Base-by-base conservation (phyloP, 139 green algal genomes). In the Chlamydomonas sphaeroides region DNA sequence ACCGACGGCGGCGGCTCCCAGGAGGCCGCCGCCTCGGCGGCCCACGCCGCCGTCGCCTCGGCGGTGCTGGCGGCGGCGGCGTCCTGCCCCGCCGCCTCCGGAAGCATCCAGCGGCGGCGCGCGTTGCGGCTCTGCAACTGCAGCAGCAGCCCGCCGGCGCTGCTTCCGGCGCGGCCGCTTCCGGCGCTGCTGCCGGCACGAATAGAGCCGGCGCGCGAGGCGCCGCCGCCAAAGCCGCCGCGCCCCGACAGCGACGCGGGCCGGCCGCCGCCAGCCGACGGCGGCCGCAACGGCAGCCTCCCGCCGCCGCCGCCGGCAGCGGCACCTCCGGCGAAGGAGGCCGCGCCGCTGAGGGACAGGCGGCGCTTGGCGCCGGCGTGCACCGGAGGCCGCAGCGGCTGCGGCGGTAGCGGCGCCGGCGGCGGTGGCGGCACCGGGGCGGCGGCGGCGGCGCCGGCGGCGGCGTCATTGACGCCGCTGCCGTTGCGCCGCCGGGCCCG, bases 91-190 rank as follows among this genome's bases (percentile, higher is more conserved):
- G n/a, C 20, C 1, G 10, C 32, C 69, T 33, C 66, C 2, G 42
- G 41, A 8, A 56, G 68, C 5, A 38, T 32, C 75, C 75, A 82
- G 42, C 75, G 75, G 11, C 75, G 59, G n/a, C 75, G 41, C 32
- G 75, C 56, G 15, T 49, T 26, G 42, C 62, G 75, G 42, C 42
- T 82, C 5, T 82, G 75, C 75, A 82, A 62, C n/a, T 82, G 61
- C 45, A 65, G 26, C 41, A 82, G 61, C 42, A 72, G 32, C 7
- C 62, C 61, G 0, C 42, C 62, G 38, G 11, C 42, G 21, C 28
- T 42, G 8, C 41, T 42, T 42, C 62, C 73, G 28, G 36, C 42
- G 26, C 51, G 51, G 5, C 33, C 65, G 6, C 65, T 38, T 33
- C 63, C 35, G 11, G 18, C 6, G 35, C 35, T n/a, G 33, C 20